Evolutionary conservation across 768 basidiomycete genomes (phyloP), one percentile per base, ranked within the genome.

Genomic region (Mycena capillaripes): DNA sequence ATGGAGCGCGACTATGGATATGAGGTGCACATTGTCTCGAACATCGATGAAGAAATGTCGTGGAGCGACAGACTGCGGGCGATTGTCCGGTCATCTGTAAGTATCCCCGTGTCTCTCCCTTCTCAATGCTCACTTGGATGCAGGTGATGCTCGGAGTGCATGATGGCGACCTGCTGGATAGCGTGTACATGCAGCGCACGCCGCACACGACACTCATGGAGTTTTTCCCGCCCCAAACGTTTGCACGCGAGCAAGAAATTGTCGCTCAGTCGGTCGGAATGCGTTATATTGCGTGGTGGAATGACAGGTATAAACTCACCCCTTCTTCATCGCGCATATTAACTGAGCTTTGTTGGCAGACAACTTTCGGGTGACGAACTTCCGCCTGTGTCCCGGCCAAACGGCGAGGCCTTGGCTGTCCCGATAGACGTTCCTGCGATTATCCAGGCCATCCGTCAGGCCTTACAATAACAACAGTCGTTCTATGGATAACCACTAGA

Each of bases 171-270:
- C 86, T 95, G 32, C 84, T 93, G 73, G 93, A 95, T 78, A 81
- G 89, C 65, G 80, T 93, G 19, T 95, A 91, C 83, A 90, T 95
- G 89, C 89, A 88, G 69, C 88, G 88, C 6, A 88, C 89, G 29
- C 76, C 85, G 19, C 84, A 87, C 29, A 86, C 93, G 25, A 90
- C 91, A 4, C 84, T 95, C 40, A 89, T 95, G 83, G 95, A 97
- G 81, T 86, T 96, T 76, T 95, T 93, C 82, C 92, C 90, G 23
- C 83, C 86, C 3, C 88, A 87, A n/a, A 86, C 86, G 23, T 95
- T 93, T 79, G 84, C 86, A 29, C 88, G 86, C 57, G 92, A 94
- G 75, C 86, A 88, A 68, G 89, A 92, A 76, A 81, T 89, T 58
- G 86, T 91, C 23, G 84, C 85, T n/a, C 82, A 82, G 32, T 86